Percentiles rank a stretch among this genome's conserved stretches.
Evolutionary conservation across 164 flowering plant genomes (phyloP).

Genomic region (Cinnamomum chago): DNA sequence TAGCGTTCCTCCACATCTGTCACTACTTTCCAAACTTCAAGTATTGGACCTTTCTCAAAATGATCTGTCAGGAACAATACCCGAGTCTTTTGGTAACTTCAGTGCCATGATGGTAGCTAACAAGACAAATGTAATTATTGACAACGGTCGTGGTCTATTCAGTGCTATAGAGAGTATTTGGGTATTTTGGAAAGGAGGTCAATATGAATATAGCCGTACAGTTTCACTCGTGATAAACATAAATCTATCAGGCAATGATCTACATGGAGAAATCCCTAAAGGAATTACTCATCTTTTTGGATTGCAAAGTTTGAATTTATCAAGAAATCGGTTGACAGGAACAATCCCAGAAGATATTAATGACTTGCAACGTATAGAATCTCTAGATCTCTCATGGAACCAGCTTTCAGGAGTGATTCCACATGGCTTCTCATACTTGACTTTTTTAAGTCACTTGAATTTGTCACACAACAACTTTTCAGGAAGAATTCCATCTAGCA

Average conservation of each 20-base stretch:
- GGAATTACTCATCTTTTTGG: background rate
- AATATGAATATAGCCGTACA: too few relatives aligned
- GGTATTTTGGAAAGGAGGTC: background rate
- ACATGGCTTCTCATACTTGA: background rate
- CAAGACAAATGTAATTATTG: background rate
- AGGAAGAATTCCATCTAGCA: background rate
- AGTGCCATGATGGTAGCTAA: background rate
- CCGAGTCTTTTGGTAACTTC: background rate
- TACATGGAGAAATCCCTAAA: constrained; percentile 6
- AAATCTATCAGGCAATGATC: constrained; percentile 5
- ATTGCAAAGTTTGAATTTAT: background rate
- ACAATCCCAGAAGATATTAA: background rate
- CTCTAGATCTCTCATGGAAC: constrained; percentile 1
- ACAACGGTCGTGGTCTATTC: too few relatives aligned
- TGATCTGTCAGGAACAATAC: constrained; percentile 4
- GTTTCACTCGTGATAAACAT: constrained; percentile 1
- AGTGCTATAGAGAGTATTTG: background rate
- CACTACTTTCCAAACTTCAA: constrained; percentile 1
- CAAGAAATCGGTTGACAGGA: background rate
- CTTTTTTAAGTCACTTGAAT: background rate
- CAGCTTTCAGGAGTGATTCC: background rate
- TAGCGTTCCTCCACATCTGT: background rate
- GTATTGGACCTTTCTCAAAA: constrained; percentile 6
- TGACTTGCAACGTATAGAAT: background rate
- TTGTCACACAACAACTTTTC: constrained; percentile 10